phyloP scores from a whole-genome alignment of 2,329 filamentous ascomycete species.

The Fusarium penzigii region DNA sequence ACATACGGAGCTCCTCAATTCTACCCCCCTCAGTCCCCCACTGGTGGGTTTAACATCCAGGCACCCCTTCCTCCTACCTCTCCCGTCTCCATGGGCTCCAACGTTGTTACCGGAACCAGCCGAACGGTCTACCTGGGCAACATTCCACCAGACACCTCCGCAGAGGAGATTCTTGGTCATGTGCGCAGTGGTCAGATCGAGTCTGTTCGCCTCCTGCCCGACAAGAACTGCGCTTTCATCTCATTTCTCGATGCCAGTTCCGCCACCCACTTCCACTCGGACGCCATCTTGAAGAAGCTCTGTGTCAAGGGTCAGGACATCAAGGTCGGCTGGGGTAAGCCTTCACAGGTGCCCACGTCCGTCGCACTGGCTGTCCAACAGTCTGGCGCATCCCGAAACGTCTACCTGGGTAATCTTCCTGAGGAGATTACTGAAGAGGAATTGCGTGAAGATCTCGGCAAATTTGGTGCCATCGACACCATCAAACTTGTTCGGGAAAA shows the following conservation, averaged over 20 bases:
- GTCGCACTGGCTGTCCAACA: constrained; percentile 98
- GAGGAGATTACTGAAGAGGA: constrained; percentile 92
- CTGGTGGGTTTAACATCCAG: constrained; percentile 66
- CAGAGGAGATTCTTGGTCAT: constrained; percentile 94
- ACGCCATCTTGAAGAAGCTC: constrained; percentile 99
- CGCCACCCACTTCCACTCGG: constrained; percentile 97
- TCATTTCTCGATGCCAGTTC: constrained; percentile 98
- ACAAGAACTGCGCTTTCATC: constrained; percentile 99
- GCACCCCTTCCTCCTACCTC: constrained; percentile 65
- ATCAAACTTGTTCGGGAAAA: constrained; percentile 98
- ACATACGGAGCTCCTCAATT: constrained; percentile 80
- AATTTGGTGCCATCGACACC: constrained; percentile 95
- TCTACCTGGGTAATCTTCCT: constrained; percentile 90
- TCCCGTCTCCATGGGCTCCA: constrained; percentile 74
- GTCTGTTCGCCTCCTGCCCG: constrained; percentile 92
- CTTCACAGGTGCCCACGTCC: constrained; percentile 94
- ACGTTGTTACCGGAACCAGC: constrained; percentile 85
- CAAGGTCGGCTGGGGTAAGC: constrained; percentile 99
- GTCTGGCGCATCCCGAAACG: constrained; percentile 93
- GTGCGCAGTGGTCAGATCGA: constrained; percentile 98
- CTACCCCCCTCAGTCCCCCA: constrained; percentile 87
- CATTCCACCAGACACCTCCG: constrained; percentile 95
- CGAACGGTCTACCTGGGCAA: constrained; percentile 97
- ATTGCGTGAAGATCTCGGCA: constrained; percentile 89
- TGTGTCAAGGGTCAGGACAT: constrained; percentile 98